Evolutionary conservation across 2,329 filamentous ascomycete species (phyloP), one percentile per base, ranked within the genome.

Genomic region (Hymenoscyphus fraxineus): DNA sequence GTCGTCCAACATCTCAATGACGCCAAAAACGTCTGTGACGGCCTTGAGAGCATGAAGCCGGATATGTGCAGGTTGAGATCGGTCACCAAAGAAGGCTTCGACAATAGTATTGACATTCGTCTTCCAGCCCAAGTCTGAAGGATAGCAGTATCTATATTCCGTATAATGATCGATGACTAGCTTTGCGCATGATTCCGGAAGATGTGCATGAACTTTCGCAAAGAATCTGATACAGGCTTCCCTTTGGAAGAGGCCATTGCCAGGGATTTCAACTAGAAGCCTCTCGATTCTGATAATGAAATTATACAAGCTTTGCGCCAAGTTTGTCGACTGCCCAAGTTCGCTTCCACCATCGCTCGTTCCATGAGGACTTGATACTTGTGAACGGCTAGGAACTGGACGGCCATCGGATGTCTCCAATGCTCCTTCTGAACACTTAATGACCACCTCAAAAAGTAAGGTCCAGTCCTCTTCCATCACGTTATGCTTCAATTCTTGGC

Each of bases 131-230:
- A 82, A 76, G 69, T 91, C 88, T 0, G 89, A 90, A 2, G 90
- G 90, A 56, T 88, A 89, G 70, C 90, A 90, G 70, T 86, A 88
- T 57, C 88, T 82, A 68, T 89, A 88, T 61, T 90, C 85, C 63
- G 83, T 82, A 68, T 88, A 90, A 73, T 91, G 86, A 56, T 86
- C 83, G 55, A 92, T 81, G 31, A 92, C 83, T 12, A 88, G 79
- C 58, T 82, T 83, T 1, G 84, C 87, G 9, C 86, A 84, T 3
- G 84, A 83, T 72, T 92, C 87, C 6, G 87, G 86, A 9, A 92
- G 80, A 41, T 85, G 81, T 16, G 79, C 77, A 62, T 88, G 84
- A 16, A 91, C 82, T 31, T 82, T 79, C 38, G 85, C 80, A 66
- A 93, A 87, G 70, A 92, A 89, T 22, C 82, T 78, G 75, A 92